These are phyloP conservation scores for Colletotrichum somersetense DNA, from an alignment of 2,329 filamentous ascomycete species.

Conservation along the genomic window DNA sequence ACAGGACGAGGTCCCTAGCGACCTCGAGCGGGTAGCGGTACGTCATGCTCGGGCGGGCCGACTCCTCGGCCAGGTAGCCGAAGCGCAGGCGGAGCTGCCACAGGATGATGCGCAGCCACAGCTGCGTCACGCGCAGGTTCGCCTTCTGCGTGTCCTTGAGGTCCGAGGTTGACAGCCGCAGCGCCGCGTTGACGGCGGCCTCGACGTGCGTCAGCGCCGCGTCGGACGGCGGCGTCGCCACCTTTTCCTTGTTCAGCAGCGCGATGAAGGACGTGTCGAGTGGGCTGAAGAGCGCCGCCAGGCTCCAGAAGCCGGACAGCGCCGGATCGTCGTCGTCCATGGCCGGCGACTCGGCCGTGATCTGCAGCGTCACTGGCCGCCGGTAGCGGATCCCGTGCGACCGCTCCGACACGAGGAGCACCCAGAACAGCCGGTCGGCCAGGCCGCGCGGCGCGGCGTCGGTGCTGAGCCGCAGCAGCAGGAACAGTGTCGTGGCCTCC, in stretches of 20 bases:
- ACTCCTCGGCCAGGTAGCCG: constrained; percentile 54
- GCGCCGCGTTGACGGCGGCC: constrained; percentile 52
- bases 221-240: constrained; percentile 49
- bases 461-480: constrained; percentile 50
- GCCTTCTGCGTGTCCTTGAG: constrained; percentile 60
- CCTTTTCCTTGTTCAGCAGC: constrained; percentile 54
- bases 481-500: constrained; percentile 58
- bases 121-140: constrained; percentile 58
- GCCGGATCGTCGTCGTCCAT: constrained; percentile 50
- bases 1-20: constrained; percentile 55
- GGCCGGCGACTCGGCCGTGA: constrained; percentile 53
- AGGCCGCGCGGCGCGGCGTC: constrained; percentile 46
- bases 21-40: constrained; percentile 59
- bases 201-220: constrained; percentile 54
- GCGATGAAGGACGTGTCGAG: constrained; percentile 59
- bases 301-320: constrained; percentile 55
- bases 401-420: constrained; percentile 58
- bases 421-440: constrained; percentile 58
- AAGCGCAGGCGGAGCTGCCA: constrained; percentile 60
- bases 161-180: constrained; percentile 49
- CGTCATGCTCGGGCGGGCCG: constrained; percentile 51
- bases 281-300: constrained; percentile 56
- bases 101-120: constrained; percentile 60
- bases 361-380: constrained; percentile 58
- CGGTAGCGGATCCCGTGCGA: constrained; percentile 60